Base-by-base conservation (phyloP, 371 early-diverging fungal species). In the Funneliformis caledonium region DNA sequence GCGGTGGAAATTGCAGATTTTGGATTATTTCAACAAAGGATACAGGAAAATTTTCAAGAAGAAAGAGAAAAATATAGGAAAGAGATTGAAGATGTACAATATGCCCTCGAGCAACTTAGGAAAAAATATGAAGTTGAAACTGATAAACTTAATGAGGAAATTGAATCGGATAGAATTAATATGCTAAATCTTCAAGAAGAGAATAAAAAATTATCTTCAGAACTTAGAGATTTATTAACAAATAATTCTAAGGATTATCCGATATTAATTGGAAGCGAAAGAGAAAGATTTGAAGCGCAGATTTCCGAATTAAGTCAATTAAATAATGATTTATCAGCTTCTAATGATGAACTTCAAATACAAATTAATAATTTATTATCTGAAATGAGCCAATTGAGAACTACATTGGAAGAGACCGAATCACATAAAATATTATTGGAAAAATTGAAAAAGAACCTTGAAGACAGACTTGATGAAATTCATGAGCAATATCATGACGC, bases 71-170 rank as follows among this genome's bases (percentile, higher is more conserved):
- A 92, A 70, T 89, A 93, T 77, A 87, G 89, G 72, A 86, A 88
- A 31, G 96, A 96, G 65, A 81, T 92, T 47, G 92, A 92, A 62
- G 95, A 94, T 68, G 89, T 90, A 43, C 94, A 92, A 56, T 85
- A 82, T 43, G 85, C 87, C 4, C 86, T 95, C 19, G 95, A 92
- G 43, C 85, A 83, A 67, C 83, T 89, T 80, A 87, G 90, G 9
- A 85, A 85, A 59, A 94, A 93, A 85, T 96, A 93, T 85, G 94
- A 94, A 80, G 90, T 88, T 72, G 94, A 96, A 87, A 84, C 95
- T 47, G 92, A 93, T 74, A 89, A 91, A 48, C 88, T 95, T 50
- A 87, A 91, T 67, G 82, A 87, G 4, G 96, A 96, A 82, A 86
- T 96, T 19, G 96, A 96, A 79, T 82, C 87, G 4, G 94, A 94